A percentile compares a stretch with the other conserved stretches of the same genome.
Evolutionary conservation across 805 yeast species (phyloP).

Genomic region (Kuraishia ogatae): DNA sequence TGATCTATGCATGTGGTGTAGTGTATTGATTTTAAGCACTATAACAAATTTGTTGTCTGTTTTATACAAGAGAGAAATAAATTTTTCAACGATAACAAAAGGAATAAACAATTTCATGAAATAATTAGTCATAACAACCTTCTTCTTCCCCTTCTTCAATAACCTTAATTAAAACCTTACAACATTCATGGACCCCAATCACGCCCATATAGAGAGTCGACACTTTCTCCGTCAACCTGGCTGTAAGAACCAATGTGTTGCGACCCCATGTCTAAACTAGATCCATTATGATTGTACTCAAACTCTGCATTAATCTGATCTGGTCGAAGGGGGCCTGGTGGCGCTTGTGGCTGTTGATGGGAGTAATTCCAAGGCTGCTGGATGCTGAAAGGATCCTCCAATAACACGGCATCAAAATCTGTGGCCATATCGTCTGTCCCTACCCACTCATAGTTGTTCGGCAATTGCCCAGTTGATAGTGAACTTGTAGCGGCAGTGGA

Average conservation of each 20-base stretch:
- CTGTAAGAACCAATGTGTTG: neutral
- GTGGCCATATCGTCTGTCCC: neutral
- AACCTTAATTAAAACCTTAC: neutral
- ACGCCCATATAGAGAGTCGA: neutral
- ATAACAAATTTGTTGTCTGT: neutral
- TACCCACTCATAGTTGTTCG: neutral
- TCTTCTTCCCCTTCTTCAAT: too few species aligned
- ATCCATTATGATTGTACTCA: neutral
- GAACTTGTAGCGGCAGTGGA: neutral
- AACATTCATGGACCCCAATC: neutral
- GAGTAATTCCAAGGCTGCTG: slow-evolving; percentile 27
- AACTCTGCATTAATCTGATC: neutral
- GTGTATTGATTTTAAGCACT: too few species aligned
- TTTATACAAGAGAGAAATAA: neutral
- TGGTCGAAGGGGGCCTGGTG: neutral
- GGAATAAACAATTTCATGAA: neutral
- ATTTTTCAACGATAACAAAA: neutral
- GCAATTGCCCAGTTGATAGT: neutral
- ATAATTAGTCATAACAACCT: neutral
- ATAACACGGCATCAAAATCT: slow-evolving; percentile 15
- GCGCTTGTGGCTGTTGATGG: neutral
- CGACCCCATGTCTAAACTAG: neutral
- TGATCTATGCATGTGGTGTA: too few species aligned
- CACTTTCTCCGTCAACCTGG: neutral
- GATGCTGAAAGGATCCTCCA: slow-evolving; percentile 40